Percentiles rank a stretch among this genome's conserved stretches.
phyloP scores from a whole-genome alignment of 352 stramenopile genomes.

The Pythium coloratum region DNA sequence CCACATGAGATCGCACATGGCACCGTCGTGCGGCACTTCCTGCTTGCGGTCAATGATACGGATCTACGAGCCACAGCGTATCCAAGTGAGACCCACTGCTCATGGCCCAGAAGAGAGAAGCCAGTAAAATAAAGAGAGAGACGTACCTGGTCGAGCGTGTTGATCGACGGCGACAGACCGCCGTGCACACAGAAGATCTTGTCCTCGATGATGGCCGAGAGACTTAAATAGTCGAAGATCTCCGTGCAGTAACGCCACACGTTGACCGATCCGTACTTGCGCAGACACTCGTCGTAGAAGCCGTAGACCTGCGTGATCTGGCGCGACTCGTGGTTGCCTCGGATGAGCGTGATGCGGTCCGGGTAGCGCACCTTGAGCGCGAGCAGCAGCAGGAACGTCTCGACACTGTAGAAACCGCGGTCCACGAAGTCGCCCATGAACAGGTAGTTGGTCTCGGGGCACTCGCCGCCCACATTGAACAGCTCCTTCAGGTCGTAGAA shows the following conservation, averaged over 20 bases:
- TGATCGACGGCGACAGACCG: slow-evolving; percentile 93
- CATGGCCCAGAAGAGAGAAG: neutral
- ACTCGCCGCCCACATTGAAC: slow-evolving; percentile 98
- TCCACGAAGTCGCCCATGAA: slow-evolving; percentile 99
- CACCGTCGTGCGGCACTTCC: slow-evolving; percentile 98
- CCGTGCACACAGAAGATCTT: slow-evolving; percentile 99
- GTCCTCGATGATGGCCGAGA: slow-evolving; percentile 98
- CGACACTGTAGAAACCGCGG: slow-evolving; percentile 98
- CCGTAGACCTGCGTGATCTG: slow-evolving; percentile 99
- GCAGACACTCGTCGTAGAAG: slow-evolving; percentile 99
- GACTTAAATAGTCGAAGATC: slow-evolving; percentile 99
- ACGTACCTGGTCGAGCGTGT: slow-evolving; percentile 85
- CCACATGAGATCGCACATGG: slow-evolving; percentile 98
- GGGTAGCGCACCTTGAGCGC: slow-evolving; percentile 98
- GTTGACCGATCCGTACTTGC: slow-evolving; percentile 98
- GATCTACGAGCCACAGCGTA: slow-evolving; percentile 34
- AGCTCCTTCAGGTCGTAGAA: slow-evolving; percentile 99
- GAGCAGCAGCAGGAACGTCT: slow-evolving; percentile 98
- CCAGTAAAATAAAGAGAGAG: neutral
- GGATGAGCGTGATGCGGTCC: slow-evolving; percentile 98
- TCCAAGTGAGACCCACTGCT: slow-evolving; percentile 3
- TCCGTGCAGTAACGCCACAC: slow-evolving; percentile 99
- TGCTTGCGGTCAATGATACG: slow-evolving; percentile 96
- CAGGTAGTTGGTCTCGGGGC: slow-evolving; percentile 99
- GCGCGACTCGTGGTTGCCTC: slow-evolving; percentile 98